Evolutionary conservation across 1,139 yeast genomes (phyloP), one percentile per base, ranked within the genome.

Genomic region (Candida sanyaensis): DNA sequence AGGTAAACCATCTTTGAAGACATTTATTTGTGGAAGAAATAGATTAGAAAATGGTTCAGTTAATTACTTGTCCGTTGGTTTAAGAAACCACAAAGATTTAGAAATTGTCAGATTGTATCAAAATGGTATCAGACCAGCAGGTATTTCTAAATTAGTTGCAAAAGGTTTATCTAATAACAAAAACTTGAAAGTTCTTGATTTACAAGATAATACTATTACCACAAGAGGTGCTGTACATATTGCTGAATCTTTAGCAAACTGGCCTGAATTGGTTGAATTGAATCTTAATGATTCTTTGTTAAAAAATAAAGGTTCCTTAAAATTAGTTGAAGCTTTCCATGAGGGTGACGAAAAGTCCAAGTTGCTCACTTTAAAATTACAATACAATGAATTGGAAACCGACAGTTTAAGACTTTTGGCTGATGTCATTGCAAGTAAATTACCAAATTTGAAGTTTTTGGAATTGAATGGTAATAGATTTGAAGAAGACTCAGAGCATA

Each of bases 141-240:
- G 99, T 57, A 84, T 93, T 51, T 80, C 86, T 54, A 84, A 81
- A 58, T 78, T 93, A 63, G 75, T 93, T 56, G 73, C 75, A 33
- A 80, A 86, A 51, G 98, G 97, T 51, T 79, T 93, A 58, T 68
- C 80, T 43, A 65, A 72, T 53, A 84, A 88, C 64, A 71, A 74
- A 31, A 72, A 79, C 34, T 78, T 93, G 60, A 77, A 82, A 57
- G 81, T 81, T 40, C 72, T 95, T 41, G 99, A 93, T 68, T 77
- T 93, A 58, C 98, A 95, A 73, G 99, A 93, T 67, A 93, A 93
- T 68, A 93, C 99, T 4, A 82, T 93, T 64, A 93, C 99, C 8
- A 71, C 78, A n/a, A 73, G 74, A 47, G 97, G 96, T n/a, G 87
- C 77, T 6, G 52, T 55, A 12, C 63, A 64, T 37, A 59, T 73